phyloP scores from a whole-genome alignment of 768 basidiomycete species.

The Lactarius pseudohatsudake region DNA sequence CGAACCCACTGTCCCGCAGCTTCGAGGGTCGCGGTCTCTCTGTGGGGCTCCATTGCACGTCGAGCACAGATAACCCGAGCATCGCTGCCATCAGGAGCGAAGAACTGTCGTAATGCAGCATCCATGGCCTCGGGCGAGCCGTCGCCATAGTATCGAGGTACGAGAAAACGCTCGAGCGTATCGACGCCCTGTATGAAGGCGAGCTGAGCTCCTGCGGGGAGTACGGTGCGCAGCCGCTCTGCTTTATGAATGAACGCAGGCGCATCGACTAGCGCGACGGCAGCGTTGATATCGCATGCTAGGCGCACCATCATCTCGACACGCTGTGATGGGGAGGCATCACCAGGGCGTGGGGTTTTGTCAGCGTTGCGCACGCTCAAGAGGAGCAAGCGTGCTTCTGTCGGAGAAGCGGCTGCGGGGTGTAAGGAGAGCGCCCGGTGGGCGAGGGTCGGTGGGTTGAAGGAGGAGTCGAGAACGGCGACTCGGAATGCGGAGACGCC shows the following conservation, averaged over 20 bases:
- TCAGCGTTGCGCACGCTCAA: constrained; percentile 88
- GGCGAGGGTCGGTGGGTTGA: constrained; percentile 87
- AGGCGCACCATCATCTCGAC: constrained; percentile 85
- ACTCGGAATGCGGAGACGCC: constrained; percentile 43
- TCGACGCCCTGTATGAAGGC: constrained; percentile 81
- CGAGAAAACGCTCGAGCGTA: constrained; percentile 79
- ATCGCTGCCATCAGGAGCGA: constrained; percentile 54
- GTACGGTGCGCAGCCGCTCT: constrained; percentile 50
- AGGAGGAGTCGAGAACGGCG: constrained; percentile 86
- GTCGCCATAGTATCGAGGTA: constrained; percentile 64
- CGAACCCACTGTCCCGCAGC: constrained; percentile 52
- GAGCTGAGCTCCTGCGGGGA: constrained; percentile 49
- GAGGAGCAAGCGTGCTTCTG: constrained; percentile 74
- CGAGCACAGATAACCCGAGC: constrained; percentile 68
- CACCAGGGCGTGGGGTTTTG: constrained; percentile 66
- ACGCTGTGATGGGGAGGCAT: constrained; percentile 75
- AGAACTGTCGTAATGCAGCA: constrained; percentile 53
- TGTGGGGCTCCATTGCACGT: constrained; percentile 38
- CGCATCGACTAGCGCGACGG: constrained; percentile 80
- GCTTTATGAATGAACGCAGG: constrained; percentile 90
- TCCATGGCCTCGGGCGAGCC: constrained; percentile 53
- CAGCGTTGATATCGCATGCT: constrained; percentile 54
- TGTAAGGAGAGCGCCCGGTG: constrained; percentile 69
- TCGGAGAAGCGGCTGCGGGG: constrained; percentile 34
- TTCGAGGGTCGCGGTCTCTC: constrained; percentile 36